Conservation (phyloP, 140 eudicot species). For the Cichorium intybus region DNA sequence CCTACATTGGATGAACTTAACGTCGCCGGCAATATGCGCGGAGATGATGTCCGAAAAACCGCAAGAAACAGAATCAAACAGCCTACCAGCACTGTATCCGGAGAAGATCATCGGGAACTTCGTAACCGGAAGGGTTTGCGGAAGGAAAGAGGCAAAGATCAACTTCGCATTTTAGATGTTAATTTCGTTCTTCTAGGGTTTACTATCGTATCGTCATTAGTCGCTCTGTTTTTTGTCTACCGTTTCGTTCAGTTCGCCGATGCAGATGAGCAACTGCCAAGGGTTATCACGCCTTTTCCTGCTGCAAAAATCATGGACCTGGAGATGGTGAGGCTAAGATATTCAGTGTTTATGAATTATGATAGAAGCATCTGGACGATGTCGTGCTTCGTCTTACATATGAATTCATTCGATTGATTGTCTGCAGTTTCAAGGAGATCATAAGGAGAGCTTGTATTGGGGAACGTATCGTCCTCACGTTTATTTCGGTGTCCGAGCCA, state of each 20-base stretch:
- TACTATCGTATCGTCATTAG: slow-evolving; percentile 28
- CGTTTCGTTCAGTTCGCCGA: slow-evolving; percentile 31
- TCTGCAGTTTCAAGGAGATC: slow-evolving; percentile 97
- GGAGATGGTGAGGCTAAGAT: slow-evolving; percentile 58
- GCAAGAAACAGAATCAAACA: slow-evolving; percentile 48
- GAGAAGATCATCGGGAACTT: slow-evolving; percentile 26
- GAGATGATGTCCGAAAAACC: slow-evolving; percentile 46
- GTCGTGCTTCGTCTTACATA: neutral
- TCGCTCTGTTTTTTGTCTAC: slow-evolving; percentile 37
- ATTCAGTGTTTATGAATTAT: neutral
- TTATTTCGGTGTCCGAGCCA: slow-evolving; percentile 85
- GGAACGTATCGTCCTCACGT: slow-evolving; percentile 96
- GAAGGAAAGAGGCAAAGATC: slow-evolving; percentile 31
- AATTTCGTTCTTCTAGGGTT: slow-evolving; percentile 40
- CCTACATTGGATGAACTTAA: slow-evolving; percentile 22
- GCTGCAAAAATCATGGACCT: slow-evolving; percentile 95
- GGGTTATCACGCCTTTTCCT: slow-evolving; percentile 90
- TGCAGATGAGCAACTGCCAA: slow-evolving; percentile 39
- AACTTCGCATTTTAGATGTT: slow-evolving; percentile 33
- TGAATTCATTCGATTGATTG: slow-evolving; percentile 3
- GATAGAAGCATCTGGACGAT: neutral
- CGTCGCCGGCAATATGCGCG: slow-evolving; percentile 34
- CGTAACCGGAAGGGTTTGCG: slow-evolving; percentile 30
- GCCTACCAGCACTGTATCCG: slow-evolving; percentile 16
- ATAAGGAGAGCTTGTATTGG: slow-evolving; percentile 96